Evolutionary conservation across 768 basidiomycete genomes (phyloP).

Genomic region (Boletales sp.): DNA sequence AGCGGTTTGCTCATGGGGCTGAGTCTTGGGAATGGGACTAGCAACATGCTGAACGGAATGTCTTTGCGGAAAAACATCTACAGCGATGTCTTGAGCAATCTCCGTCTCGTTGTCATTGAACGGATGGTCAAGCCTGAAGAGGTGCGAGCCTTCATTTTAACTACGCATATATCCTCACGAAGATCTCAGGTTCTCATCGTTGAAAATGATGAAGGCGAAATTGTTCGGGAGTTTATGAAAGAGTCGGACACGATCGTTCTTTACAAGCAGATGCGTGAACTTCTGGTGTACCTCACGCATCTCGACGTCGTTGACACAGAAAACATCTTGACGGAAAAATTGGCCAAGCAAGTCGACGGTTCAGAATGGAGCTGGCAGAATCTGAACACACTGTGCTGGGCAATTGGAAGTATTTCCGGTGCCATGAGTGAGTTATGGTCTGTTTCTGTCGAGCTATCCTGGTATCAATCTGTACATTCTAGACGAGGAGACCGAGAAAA

Average conservation of each 20-base stretch:
- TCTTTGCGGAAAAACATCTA: conserved; percentile 92
- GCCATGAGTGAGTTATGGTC: conserved; percentile 82
- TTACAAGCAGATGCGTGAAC: conserved; percentile 98
- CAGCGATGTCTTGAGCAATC: conserved; percentile 88
- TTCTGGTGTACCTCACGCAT: conserved; percentile 96
- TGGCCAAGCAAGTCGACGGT: conserved; percentile 95
- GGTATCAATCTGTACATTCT: background rate
- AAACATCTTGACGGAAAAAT: conserved; percentile 94
- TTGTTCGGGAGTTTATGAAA: conserved; percentile 99
- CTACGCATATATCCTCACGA: conserved; percentile 4
- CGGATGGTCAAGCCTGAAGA: conserved; percentile 99
- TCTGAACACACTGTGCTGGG: conserved; percentile 98
- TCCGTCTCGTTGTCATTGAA: conserved; percentile 94
- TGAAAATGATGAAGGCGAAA: conserved; percentile 99
- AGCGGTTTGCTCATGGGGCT: conserved; percentile 86
- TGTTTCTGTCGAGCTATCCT: background rate
- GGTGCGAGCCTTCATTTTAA: conserved; percentile 41
- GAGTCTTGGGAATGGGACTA: conserved; percentile 64
- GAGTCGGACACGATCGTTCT: conserved; percentile 97
- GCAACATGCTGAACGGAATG: conserved; percentile 71
- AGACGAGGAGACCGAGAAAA: conserved; percentile 99
- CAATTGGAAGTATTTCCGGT: conserved; percentile 97
- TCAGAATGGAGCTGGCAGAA: conserved; percentile 99
- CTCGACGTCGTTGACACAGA: conserved; percentile 95
- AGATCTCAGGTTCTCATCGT: conserved; percentile 83